A percentile compares a stretch with the other conserved stretches of the same genome.
Conservation (phyloP, 2,329 filamentous ascomycete species). For the Lizonia empirigonia region DNA sequence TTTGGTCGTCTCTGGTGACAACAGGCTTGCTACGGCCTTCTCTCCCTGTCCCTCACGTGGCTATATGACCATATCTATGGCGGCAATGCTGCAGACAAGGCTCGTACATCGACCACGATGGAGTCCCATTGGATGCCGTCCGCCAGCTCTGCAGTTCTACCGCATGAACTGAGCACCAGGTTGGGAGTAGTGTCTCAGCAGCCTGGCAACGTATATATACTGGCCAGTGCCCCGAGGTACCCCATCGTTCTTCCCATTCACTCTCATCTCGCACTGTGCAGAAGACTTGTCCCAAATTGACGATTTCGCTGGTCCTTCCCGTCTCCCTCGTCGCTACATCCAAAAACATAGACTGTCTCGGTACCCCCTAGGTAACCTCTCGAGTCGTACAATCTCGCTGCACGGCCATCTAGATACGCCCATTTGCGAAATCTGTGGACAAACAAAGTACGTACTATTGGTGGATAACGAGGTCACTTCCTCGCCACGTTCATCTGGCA, state of each 20-base stretch:
- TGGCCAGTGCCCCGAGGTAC: neutral
- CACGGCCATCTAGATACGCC: neutral
- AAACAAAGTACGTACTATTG: neutral
- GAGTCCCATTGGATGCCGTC: neutral
- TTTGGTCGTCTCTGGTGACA: too few species aligned
- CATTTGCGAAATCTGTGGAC: neutral
- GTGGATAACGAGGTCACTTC: too few species aligned
- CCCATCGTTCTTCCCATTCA: neutral
- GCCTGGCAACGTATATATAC: neutral
- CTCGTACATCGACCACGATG: neutral
- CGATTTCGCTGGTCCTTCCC: neutral
- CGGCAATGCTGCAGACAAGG: neutral
- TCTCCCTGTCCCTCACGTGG: too few species aligned
- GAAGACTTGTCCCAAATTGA: neutral
- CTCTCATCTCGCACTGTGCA: neutral
- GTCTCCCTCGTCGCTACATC: neutral
- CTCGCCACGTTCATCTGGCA: too few species aligned
- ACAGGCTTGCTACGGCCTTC: too few species aligned
- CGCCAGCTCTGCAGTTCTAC: neutral
- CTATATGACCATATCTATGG: too few species aligned
- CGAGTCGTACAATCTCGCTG: neutral
- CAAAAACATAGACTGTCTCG: too few species aligned
- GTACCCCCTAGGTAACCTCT: neutral
- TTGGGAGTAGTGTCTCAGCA: neutral
- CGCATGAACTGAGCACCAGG: neutral